Conservation (phyloP, 129 eudicot species). For the Ambrosia trifida region DNA sequence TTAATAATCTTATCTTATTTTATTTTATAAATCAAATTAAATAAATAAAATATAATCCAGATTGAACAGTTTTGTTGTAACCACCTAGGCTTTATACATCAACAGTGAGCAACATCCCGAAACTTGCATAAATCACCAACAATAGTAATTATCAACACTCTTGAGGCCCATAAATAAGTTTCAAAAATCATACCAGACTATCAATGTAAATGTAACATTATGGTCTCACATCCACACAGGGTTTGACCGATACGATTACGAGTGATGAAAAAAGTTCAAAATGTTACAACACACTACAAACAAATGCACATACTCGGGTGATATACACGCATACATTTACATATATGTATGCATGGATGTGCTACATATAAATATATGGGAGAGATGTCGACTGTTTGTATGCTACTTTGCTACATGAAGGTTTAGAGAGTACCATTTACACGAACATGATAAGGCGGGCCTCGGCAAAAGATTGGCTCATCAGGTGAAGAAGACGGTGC, state of each 20-base stretch:
- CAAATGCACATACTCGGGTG: conserved; percentile 27
- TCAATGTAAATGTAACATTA: neutral
- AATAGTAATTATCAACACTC: neutral
- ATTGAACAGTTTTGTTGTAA: neutral
- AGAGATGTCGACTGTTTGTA: neutral
- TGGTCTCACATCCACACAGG: conserved; percentile 15
- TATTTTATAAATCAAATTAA: no score
- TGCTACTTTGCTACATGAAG: conserved; percentile 22
- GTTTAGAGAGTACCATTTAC: conserved; percentile 63
- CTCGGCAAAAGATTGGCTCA: conserved; percentile 91
- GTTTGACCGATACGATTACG: conserved; percentile 21
- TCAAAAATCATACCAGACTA: neutral
- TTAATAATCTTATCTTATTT: no score
- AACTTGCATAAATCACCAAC: neutral
- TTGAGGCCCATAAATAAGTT: neutral
- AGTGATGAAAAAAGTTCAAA: conserved; percentile 21
- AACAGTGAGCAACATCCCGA: neutral
- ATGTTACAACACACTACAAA: conserved; percentile 37
- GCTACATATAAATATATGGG: neutral
- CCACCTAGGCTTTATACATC: neutral
- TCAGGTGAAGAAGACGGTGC: conserved; percentile 62
- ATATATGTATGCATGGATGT: neutral
- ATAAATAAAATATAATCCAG: no score
- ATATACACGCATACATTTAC: conserved; percentile 18
- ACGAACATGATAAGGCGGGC: conserved; percentile 88